phyloP scores from a whole-genome alignment of 2,329 filamentous ascomycete species.

The Ustulina deusta region DNA sequence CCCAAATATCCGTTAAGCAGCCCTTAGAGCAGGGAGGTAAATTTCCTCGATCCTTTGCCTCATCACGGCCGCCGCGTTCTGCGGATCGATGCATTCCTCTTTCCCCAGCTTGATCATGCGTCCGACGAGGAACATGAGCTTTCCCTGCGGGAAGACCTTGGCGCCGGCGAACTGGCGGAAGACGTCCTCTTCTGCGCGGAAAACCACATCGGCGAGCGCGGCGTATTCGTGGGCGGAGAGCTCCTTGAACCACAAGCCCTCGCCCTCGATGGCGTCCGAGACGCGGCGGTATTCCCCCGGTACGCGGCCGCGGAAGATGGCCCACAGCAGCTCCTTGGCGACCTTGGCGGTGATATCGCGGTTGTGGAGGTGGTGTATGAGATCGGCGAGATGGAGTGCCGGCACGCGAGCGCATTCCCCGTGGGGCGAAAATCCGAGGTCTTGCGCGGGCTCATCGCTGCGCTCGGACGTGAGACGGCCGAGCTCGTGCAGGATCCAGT shows the following conservation, averaged over 20 bases:
- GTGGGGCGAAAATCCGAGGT: slow-evolving; percentile 56
- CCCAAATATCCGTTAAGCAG: too few relatives aligned
- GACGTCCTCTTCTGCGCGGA: slow-evolving; percentile 61
- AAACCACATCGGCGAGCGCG: slow-evolving; percentile 58
- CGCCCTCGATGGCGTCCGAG: slow-evolving; percentile 58
- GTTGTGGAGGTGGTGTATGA: slow-evolving; percentile 62
- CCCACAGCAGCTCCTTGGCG: slow-evolving; percentile 69
- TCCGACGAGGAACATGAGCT: slow-evolving; percentile 71
- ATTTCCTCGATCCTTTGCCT: slow-evolving; percentile 48
- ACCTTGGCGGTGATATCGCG: slow-evolving; percentile 67
- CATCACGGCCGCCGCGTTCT: slow-evolving; percentile 63
- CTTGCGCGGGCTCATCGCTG: slow-evolving; percentile 49
- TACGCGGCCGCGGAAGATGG: slow-evolving; percentile 62
- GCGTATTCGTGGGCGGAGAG: slow-evolving; percentile 62
- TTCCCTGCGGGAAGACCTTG: slow-evolving; percentile 65
- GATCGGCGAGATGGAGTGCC: slow-evolving; percentile 61
- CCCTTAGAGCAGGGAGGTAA: slow-evolving; percentile 42
- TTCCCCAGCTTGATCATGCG: slow-evolving; percentile 68
- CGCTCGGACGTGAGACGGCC: slow-evolving; percentile 72
- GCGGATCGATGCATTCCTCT: slow-evolving; percentile 67
- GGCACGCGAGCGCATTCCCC: slow-evolving; percentile 63
- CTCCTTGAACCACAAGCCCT: slow-evolving; percentile 67
- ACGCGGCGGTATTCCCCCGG: slow-evolving; percentile 55
- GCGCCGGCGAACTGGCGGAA: slow-evolving; percentile 60
- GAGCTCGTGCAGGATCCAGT: slow-evolving; percentile 81